A percentile compares a stretch with the other conserved stretches of the same genome.
These are phyloP conservation scores for Blepharisma japonicum DNA, from an alignment of 73 alveolate genomes.

Conservation along the genomic window DNA sequence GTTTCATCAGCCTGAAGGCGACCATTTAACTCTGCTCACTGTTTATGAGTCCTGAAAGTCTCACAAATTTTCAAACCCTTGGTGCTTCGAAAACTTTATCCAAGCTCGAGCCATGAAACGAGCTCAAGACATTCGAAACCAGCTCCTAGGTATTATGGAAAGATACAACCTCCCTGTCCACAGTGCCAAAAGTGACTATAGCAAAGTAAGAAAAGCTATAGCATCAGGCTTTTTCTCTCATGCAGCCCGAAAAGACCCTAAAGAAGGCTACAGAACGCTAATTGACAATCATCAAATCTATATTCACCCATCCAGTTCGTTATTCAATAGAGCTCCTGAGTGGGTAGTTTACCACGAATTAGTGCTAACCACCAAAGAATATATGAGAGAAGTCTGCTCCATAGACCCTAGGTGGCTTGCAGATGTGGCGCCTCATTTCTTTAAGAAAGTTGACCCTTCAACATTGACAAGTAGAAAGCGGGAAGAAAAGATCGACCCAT, in stretches of 20 bases:
- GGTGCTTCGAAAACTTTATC: slow-evolving; percentile 99
- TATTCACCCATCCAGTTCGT: slow-evolving; percentile 98
- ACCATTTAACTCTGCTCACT: slow-evolving; percentile 97
- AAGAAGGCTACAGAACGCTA: slow-evolving; percentile 91
- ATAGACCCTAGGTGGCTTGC: slow-evolving; percentile 98
- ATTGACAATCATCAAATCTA: slow-evolving; percentile 94
- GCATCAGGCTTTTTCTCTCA: slow-evolving; percentile 96
- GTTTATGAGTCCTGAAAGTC: slow-evolving; percentile 95
- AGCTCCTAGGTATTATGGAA: slow-evolving; percentile 87
- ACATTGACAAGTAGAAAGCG: slow-evolving; percentile 79
- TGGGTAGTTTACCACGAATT: slow-evolving; percentile 98
- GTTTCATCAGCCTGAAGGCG: slow-evolving; percentile 99
- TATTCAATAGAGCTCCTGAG: slow-evolving; percentile 98
- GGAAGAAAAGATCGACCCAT: slow-evolving; percentile 96
- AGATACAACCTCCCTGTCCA: slow-evolving; percentile 83
- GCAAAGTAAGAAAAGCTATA: slow-evolving; percentile 77
- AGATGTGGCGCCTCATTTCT: slow-evolving; percentile 99
- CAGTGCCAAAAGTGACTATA: slow-evolving; percentile 47
- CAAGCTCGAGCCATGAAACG: slow-evolving; percentile 97
- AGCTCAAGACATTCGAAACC: slow-evolving; percentile 98
- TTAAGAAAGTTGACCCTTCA: slow-evolving; percentile 75
- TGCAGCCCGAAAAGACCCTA: slow-evolving; percentile 89
- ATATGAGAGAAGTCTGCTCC: slow-evolving; percentile 95
- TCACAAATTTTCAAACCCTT: slow-evolving; percentile 79
- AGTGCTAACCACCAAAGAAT: slow-evolving; percentile 98